These are phyloP conservation scores for Trichoderma sp. DNA, from an alignment of 2,329 filamentous ascomycete genomes.

Conservation along the genomic window DNA sequence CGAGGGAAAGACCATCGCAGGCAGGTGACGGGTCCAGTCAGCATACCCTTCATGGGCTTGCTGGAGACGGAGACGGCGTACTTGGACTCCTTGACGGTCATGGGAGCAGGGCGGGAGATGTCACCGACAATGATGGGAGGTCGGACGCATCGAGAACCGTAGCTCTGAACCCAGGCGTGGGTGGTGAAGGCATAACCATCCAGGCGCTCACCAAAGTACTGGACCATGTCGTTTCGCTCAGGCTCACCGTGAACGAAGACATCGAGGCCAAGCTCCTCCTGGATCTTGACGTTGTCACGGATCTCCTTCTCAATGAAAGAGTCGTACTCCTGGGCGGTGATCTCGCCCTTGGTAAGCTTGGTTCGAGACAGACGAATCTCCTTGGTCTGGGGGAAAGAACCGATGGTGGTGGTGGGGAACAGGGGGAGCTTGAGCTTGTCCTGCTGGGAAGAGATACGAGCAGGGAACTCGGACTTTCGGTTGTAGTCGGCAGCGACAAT, in stretches of 20 bases:
- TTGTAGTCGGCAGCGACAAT: slow-evolving; percentile 84
- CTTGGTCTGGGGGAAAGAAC: slow-evolving; percentile 99
- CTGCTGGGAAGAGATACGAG: slow-evolving; percentile 85
- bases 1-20: slow-evolving; percentile 99
- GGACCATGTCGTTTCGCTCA: slow-evolving; percentile 99
- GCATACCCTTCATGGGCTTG: slow-evolving; percentile 99
- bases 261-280: slow-evolving; percentile 96
- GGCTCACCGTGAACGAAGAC: slow-evolving; percentile 98
- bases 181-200: slow-evolving; percentile 98
- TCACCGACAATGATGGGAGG: slow-evolving; percentile 98
- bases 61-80: slow-evolving; percentile 94
- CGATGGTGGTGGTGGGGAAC: slow-evolving; percentile 99
- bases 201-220: slow-evolving; percentile 98
- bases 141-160: slow-evolving; percentile 97
- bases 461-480: slow-evolving; percentile 86
- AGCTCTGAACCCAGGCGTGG: slow-evolving; percentile 97
- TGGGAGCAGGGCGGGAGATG: slow-evolving; percentile 92
- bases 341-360: slow-evolving; percentile 99
- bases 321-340: slow-evolving; percentile 89
- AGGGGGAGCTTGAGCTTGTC: slow-evolving; percentile 89
- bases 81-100: slow-evolving; percentile 99
- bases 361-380: slow-evolving; percentile 96
- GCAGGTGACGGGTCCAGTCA: slow-evolving; percentile 98
- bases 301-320: slow-evolving; percentile 99
- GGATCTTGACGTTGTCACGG: slow-evolving; percentile 88